A percentile compares a stretch with the other conserved stretches of the same genome.
phyloP scores from a whole-genome alignment of 1,284 basidiomycete genomes.

The Cutaneotrichosporon cavernicola region DNA sequence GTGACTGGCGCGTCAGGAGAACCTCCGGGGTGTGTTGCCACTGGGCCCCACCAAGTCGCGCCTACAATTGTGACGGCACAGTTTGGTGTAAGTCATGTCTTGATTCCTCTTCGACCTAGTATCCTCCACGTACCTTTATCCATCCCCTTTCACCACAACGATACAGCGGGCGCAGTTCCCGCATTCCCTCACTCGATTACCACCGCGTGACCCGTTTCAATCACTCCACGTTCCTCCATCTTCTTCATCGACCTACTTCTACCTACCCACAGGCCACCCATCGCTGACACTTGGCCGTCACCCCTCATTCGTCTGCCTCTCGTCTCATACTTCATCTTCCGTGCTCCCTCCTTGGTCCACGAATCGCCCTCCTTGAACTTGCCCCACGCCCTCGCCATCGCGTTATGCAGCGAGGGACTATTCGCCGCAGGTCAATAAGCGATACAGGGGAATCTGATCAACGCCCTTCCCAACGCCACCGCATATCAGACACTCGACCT shows the following conservation, averaged over 20 bases:
- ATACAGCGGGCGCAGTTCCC: background rate
- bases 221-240: background rate
- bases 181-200: background rate
- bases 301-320: background rate
- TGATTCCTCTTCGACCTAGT: background rate
- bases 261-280: background rate
- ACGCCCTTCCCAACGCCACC: constrained; percentile 11
- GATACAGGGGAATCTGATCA: constrained; percentile 11
- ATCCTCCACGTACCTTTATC: background rate
- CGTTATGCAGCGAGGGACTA: constrained; percentile 28
- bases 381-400: constrained; percentile 1
- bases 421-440: constrained; percentile 22
- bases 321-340: background rate
- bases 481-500: constrained; percentile 6
- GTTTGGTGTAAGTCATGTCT: background rate
- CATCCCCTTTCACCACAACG: background rate
- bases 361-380: background rate
- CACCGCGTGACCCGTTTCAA: background rate
- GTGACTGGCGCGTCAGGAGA: background rate
- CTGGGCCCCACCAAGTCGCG: background rate
- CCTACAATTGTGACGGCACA: background rate
- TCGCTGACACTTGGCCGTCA: background rate
- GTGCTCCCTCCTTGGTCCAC: background rate
- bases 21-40: background rate
- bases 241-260: background rate